Evolutionary conservation across 305 asterid genomes (phyloP), one percentile per base, ranked within the genome.

Genomic region (Plantago lanceolata): DNA sequence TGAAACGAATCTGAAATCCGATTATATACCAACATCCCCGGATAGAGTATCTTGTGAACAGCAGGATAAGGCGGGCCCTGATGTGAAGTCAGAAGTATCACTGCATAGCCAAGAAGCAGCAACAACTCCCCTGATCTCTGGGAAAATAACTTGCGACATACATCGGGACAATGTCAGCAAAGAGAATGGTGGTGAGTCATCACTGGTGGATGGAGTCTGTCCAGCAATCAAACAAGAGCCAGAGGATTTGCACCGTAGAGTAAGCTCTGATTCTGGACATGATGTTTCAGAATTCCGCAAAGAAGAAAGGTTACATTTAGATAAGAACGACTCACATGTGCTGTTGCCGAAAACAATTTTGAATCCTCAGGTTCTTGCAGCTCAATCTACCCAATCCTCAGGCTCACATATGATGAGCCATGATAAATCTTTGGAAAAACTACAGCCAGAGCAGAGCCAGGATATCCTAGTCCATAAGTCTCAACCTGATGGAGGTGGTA

Each of bases 181-280:
- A 71, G 75, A 69, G 31, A 67, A 50, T 26, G 44, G 55, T 24
- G 48, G 48, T 57, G 67, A 47, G 54, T 48, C 70, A 50, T 68
- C 68, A 54, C 16, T 47, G 16, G 5, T 66, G 40, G 50, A 45
- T 21, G 52, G 57, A 57, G 66, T 24, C 63, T 53, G 75, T 64
- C 56, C 50, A 63, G 67, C 49, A 66, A 57, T 71, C 64, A 63
- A 68, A 61, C 70, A 56, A 71, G 80, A 71, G 57, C 66, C 77
- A 20, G 26, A n/a, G 29, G 60, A 44, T 63, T 47, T 73, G 75
- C 78, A 72, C 60, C 79, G 29, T 45, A 76, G 63, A 31, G 73
- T 76, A 69, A 67, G 57, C 75, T 67, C 65, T 60, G 76, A 64
- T 51, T 55, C 59, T 62, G 57, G 37, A 29, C 19, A 40, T 48